A percentile compares a stretch with the other conserved stretches of the same genome.
Evolutionary conservation across 2,329 filamentous ascomycete genomes (phyloP).

Genomic region (Pestalotiopsis sp.): DNA sequence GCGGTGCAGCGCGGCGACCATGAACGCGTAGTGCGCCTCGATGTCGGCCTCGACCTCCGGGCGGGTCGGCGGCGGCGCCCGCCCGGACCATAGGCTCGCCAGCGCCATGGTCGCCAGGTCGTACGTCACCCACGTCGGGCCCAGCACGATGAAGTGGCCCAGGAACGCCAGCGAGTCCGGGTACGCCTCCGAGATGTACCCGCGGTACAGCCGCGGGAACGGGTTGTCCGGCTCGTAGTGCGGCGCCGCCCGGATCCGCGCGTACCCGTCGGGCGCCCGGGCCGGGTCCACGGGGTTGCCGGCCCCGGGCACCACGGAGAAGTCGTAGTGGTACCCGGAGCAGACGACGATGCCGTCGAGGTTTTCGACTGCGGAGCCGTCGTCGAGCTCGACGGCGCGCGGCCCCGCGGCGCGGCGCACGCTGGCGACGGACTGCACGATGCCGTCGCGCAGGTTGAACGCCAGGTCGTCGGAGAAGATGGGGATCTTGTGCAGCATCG

Average conservation of each 20-base stretch:
- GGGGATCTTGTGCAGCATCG: slow-evolving; percentile 5
- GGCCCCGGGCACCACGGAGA: slow-evolving; percentile 5
- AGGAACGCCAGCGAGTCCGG: slow-evolving; percentile 6
- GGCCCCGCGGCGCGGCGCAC: not conserved
- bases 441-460: not conserved
- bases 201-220: slow-evolving; percentile 5
- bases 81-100: slow-evolving; percentile 2
- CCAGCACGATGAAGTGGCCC: not conserved
- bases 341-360: slow-evolving; percentile 5
- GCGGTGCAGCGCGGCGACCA: not conserved
- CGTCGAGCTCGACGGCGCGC: not conserved
- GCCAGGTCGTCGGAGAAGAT: slow-evolving; percentile 10
- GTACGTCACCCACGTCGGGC: slow-evolving; percentile 2
- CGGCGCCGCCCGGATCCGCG: not conserved
- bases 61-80: not conserved
- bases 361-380: not conserved
- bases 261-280: slow-evolving; percentile 1
- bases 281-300: slow-evolving; percentile 1
- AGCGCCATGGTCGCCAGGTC: slow-evolving; percentile 8
- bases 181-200: slow-evolving; percentile 10
- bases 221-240: slow-evolving; percentile 1
- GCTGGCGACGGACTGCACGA: not conserved
- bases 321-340: slow-evolving; percentile 6
- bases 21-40: not conserved
- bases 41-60: not conserved